Conservation (phyloP, 208 protist species). For the Phytomonas francai region DNA sequence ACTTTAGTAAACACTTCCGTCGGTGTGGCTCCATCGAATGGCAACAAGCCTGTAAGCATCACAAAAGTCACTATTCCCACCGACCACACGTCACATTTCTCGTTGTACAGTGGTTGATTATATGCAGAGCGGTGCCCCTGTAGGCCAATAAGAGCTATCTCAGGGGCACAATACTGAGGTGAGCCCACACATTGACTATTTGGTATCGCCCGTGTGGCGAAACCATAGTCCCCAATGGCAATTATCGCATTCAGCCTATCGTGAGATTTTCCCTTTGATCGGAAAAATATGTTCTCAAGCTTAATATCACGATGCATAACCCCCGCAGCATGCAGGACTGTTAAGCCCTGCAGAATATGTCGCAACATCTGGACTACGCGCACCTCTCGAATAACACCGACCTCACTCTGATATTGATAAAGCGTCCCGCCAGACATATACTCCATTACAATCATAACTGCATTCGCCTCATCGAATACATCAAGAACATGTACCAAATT, state of each 20-base stretch:
- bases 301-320: slow-evolving; percentile 99
- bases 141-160: slow-evolving; percentile 64
- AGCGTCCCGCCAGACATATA: slow-evolving; percentile 96
- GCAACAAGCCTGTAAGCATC: slow-evolving; percentile 70
- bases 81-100: slow-evolving; percentile 89
- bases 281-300: slow-evolving; percentile 98
- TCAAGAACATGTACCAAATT: slow-evolving; percentile 87
- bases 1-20: slow-evolving; percentile 60
- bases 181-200: slow-evolving; percentile 56
- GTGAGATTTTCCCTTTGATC: slow-evolving; percentile 39
- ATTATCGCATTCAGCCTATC: slow-evolving; percentile 32
- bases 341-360: slow-evolving; percentile 93
- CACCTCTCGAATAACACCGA: slow-evolving; percentile 87
- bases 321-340: slow-evolving; percentile 91
- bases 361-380: slow-evolving; percentile 89
- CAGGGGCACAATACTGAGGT: slow-evolving; percentile 79
- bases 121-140: slow-evolving; percentile 16
- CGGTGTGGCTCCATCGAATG: slow-evolving; percentile 62
- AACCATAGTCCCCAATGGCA: slow-evolving; percentile 96
- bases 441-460: slow-evolving; percentile 95
- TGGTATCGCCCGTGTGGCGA: slow-evolving; percentile 82
- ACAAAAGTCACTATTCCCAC: slow-evolving; percentile 80
- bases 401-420: slow-evolving; percentile 64
- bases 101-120: slow-evolving; percentile 57
- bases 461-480: slow-evolving; percentile 66